Conservation (phyloP, 257 asterid species). For the Perilla frutescens region DNA sequence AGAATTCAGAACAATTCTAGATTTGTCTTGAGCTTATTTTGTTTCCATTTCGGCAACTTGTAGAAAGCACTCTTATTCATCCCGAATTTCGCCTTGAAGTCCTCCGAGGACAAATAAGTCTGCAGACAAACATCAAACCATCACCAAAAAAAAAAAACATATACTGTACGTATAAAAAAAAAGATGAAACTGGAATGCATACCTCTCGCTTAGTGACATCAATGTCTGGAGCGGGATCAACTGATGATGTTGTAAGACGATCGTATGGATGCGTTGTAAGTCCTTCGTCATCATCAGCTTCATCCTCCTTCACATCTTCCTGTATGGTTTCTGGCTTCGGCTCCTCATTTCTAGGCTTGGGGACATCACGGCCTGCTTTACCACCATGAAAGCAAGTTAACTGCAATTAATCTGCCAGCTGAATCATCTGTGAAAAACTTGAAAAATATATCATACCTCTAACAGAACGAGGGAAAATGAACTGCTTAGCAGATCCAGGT, state of each 20-base stretch:
- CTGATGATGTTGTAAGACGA: slow-evolving; percentile 54
- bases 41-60: slow-evolving; percentile 89
- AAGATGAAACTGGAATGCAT: background rate
- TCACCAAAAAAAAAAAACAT: background rate
- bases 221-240: slow-evolving; percentile 61
- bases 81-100: slow-evolving; percentile 75
- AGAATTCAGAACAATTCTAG: slow-evolving; percentile 62
- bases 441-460: slow-evolving; percentile 53
- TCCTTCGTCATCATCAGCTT: slow-evolving; percentile 56
- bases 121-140: slow-evolving; percentile 39
- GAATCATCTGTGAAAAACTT: background rate
- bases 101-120: slow-evolving; percentile 69
- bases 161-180: background rate
- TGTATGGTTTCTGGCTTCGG: slow-evolving; percentile 80
- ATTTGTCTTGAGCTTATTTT: slow-evolving; percentile 64
- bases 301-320: slow-evolving; percentile 87
- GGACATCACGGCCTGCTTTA: slow-evolving; percentile 58
- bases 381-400: slow-evolving; percentile 10
- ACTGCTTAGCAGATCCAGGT: slow-evolving; percentile 60
- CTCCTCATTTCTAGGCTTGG: slow-evolving; percentile 51
- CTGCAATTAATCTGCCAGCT: background rate
- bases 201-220: slow-evolving; percentile 90
- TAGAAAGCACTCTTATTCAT: slow-evolving; percentile 63
- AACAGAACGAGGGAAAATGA: slow-evolving; percentile 69
- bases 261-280: slow-evolving; percentile 67